Conservation (phyloP, 2,329 filamentous ascomycete species). For the Penicillium polonicum region DNA sequence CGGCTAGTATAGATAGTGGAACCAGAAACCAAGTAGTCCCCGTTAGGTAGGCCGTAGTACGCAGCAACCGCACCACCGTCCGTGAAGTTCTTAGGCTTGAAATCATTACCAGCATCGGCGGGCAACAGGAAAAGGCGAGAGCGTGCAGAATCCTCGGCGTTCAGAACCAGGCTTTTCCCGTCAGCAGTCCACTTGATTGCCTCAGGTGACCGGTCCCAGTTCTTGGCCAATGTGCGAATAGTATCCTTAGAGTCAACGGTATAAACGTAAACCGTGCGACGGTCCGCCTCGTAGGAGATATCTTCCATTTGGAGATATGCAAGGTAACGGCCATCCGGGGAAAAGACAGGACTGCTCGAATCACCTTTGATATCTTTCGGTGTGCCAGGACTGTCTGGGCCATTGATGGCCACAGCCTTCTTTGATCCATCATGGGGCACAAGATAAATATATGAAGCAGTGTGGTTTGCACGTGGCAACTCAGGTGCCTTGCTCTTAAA, state of each 20-base stretch:
- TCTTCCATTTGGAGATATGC: slow-evolving; percentile 78
- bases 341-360: slow-evolving; percentile 68
- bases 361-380: slow-evolving; percentile 58
- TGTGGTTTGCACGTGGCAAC: slow-evolving; percentile 57
- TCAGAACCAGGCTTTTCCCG: slow-evolving; percentile 66
- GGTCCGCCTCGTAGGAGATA: slow-evolving; percentile 78
- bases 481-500: slow-evolving; percentile 47
- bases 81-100: slow-evolving; percentile 39
- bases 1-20: slow-evolving; percentile 39
- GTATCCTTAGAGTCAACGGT: slow-evolving; percentile 34
- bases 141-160: slow-evolving; percentile 68
- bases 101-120: slow-evolving; percentile 31
- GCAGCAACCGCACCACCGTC: slow-evolving; percentile 32
- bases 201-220: slow-evolving; percentile 56
- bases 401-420: slow-evolving; percentile 49
- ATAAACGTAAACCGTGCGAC: slow-evolving; percentile 50
- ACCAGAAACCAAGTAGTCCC: slow-evolving; percentile 35
- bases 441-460: slow-evolving; percentile 78
- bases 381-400: slow-evolving; percentile 29
- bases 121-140: slow-evolving; percentile 42
- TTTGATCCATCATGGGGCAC: slow-evolving; percentile 63
- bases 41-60: slow-evolving; percentile 32
- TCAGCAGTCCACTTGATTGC: slow-evolving; percentile 53
- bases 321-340: slow-evolving; percentile 66
- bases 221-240: slow-evolving; percentile 39